Evolutionary conservation across 2,329 filamentous ascomycete species (phyloP).

Genomic region (Fusarium sp.): DNA sequence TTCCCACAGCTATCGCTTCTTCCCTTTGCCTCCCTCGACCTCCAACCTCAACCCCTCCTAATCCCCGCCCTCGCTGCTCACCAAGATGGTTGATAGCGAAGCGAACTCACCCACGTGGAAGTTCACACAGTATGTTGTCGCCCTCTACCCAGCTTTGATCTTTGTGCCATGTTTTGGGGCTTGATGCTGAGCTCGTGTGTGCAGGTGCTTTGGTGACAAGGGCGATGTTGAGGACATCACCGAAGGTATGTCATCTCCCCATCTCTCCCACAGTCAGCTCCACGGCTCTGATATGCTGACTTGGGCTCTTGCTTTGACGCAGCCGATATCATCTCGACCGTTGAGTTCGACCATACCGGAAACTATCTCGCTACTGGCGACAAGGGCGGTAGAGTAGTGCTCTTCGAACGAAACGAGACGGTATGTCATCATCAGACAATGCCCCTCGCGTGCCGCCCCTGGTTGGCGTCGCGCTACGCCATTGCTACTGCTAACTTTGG

Average conservation of each 20-base stretch:
- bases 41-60: constrained; percentile 39
- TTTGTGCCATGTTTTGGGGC: constrained; percentile 10
- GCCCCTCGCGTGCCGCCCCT: constrained; percentile 1
- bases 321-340: constrained; percentile 93
- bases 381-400: constrained; percentile 85
- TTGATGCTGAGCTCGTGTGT: constrained; percentile 35
- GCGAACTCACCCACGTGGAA: constrained; percentile 97
- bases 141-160: constrained; percentile 2
- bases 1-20: constrained; percentile 34
- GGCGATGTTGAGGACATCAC: constrained; percentile 99
- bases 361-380: constrained; percentile 92
- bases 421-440: constrained; percentile 61
- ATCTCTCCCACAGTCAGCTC: constrained; percentile 23
- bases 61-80: constrained; percentile 49
- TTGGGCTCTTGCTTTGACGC: constrained; percentile 39
- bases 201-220: constrained; percentile 98
- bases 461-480: constrained; percentile 2
- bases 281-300: constrained; percentile 35
- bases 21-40: constrained; percentile 39
- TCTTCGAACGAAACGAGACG: constrained; percentile 95
- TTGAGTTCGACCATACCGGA: constrained; percentile 90
- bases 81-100: constrained; percentile 96
- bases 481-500: constrained; percentile 26
- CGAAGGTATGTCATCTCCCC: constrained; percentile 72
- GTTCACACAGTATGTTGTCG: constrained; percentile 90